Evolutionary conservation across 371 early-diverging fungal genomes (phyloP).

Genomic region (Entomophthora muscae): DNA sequence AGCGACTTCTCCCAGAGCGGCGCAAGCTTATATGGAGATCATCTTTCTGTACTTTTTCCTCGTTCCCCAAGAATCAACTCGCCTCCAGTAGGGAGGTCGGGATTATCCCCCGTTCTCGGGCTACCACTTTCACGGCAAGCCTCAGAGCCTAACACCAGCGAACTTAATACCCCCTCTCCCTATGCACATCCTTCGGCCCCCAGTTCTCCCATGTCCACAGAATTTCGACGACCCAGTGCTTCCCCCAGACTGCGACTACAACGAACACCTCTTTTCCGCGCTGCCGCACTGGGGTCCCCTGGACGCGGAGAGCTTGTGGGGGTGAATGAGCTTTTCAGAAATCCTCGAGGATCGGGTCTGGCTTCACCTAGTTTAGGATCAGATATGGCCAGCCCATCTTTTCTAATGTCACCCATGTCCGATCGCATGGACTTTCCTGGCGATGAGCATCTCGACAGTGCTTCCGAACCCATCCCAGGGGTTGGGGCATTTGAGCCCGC

Average conservation of each 20-base stretch:
- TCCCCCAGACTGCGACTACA: neutral
- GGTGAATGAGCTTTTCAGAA: neutral
- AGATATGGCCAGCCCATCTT: neutral
- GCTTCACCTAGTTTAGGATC: neutral
- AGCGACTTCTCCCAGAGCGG: neutral
- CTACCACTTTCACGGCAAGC: neutral
- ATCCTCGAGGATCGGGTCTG: neutral
- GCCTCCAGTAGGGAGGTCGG: neutral
- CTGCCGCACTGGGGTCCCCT: neutral
- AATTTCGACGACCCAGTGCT: neutral
- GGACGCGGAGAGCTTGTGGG: neutral
- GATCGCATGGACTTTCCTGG: neutral
- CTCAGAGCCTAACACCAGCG: neutral
- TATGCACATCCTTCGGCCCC: neutral
- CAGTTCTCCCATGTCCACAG: neutral
- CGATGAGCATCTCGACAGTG: neutral
- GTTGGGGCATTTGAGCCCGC: neutral
- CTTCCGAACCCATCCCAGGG: slow-evolving; percentile 7
- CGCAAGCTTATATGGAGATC: neutral
- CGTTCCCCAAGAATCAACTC: neutral
- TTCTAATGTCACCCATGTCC: slow-evolving; percentile 9
- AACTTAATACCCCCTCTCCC: neutral
- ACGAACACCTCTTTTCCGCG: neutral
- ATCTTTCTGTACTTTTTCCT: neutral
- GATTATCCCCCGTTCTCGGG: neutral